These are phyloP conservation scores for Globisporangium paroecandrum DNA, from an alignment of 352 stramenopile species.

Conservation along the genomic window DNA sequence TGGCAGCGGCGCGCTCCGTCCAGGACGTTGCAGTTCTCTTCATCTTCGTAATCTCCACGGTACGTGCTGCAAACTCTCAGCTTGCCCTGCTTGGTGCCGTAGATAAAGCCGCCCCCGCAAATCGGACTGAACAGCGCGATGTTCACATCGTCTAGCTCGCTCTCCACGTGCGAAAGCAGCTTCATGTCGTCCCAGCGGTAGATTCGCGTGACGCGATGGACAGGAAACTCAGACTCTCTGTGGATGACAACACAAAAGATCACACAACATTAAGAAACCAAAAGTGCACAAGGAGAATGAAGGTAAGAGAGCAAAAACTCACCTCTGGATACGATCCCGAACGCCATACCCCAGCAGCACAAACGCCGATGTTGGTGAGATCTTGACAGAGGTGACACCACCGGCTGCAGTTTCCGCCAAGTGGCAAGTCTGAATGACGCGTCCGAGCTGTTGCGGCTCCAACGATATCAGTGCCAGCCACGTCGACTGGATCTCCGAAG, in stretches of 20 bases:
- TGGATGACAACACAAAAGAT: neutral
- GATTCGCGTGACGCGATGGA: slow-evolving; percentile 84
- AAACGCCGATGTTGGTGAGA: slow-evolving; percentile 83
- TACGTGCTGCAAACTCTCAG: slow-evolving; percentile 87
- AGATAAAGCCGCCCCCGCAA: slow-evolving; percentile 95
- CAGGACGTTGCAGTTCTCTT: slow-evolving; percentile 84
- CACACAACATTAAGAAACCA: slow-evolving; percentile 9
- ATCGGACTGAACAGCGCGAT: slow-evolving; percentile 98
- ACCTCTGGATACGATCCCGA: slow-evolving; percentile 81
- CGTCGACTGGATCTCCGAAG: slow-evolving; percentile 81
- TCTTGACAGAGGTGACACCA: slow-evolving; percentile 88
- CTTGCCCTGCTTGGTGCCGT: slow-evolving; percentile 96
- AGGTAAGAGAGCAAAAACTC: slow-evolving; percentile 12
- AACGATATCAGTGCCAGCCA: slow-evolving; percentile 84
- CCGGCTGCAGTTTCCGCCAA: slow-evolving; percentile 75
- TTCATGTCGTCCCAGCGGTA: slow-evolving; percentile 90
- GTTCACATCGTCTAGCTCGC: slow-evolving; percentile 96
- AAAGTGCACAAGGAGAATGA: neutral
- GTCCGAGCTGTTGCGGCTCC: slow-evolving; percentile 69
- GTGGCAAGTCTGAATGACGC: slow-evolving; percentile 79
- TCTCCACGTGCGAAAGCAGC: slow-evolving; percentile 81
- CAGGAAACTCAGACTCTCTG: slow-evolving; percentile 76
- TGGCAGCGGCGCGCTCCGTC: slow-evolving; percentile 53
- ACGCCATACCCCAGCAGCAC: slow-evolving; percentile 85
- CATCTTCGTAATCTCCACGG: slow-evolving; percentile 66